Conservation (phyloP, 352 stramenopile genomes). For the Globisporangium camurandrum region DNA sequence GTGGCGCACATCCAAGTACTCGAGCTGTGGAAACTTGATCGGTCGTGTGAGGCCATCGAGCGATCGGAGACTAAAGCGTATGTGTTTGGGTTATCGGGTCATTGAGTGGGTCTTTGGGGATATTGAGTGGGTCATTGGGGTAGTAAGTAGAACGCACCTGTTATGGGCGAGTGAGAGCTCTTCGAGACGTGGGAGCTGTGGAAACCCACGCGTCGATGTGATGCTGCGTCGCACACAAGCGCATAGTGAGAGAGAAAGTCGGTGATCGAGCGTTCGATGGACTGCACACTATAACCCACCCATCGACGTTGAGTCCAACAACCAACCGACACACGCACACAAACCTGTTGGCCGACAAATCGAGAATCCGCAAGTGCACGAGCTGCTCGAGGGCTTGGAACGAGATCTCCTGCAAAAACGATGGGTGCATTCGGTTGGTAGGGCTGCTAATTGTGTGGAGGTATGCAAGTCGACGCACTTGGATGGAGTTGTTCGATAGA, state of each 20-base stretch:
- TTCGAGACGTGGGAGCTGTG: constrained; percentile 48
- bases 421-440: too few relatives aligned
- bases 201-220: constrained; percentile 43
- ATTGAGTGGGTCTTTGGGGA: background rate
- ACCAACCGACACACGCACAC: background rate
- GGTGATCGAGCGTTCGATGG: background rate
- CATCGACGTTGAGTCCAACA: too few relatives aligned
- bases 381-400: constrained; percentile 57
- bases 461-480: constrained; percentile 25
- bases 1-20: constrained; percentile 62
- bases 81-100: background rate
- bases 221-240: constrained; percentile 24
- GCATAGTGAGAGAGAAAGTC: background rate
- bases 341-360: constrained; percentile 73
- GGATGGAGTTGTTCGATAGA: constrained; percentile 76
- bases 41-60: constrained; percentile 53
- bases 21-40: constrained; percentile 63
- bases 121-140: too few relatives aligned
- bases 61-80: constrained; percentile 21
- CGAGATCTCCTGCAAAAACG: constrained; percentile 28
- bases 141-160: constrained; percentile 28
- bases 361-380: constrained; percentile 53
- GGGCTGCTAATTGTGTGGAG: too few relatives aligned
- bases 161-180: constrained; percentile 77
- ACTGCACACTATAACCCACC: background rate